phyloP scores from a whole-genome alignment of 2,329 filamentous ascomycete species.

The Fusarium verticillioides region DNA sequence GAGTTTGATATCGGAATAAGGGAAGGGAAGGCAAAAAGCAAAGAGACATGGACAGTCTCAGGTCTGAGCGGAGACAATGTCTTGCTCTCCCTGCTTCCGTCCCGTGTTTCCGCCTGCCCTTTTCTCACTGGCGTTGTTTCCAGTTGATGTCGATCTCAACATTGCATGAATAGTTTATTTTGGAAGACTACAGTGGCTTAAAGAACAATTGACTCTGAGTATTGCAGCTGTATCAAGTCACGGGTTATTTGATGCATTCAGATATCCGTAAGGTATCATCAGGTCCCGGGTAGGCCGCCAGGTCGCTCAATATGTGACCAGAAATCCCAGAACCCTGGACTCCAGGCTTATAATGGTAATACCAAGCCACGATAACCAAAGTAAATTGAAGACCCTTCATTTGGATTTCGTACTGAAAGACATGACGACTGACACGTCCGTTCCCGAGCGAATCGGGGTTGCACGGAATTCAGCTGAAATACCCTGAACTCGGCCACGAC shows the following conservation, averaged over 20 bases:
- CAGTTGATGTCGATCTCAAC: not conserved
- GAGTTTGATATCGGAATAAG: not conserved
- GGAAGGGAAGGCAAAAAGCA: not conserved
- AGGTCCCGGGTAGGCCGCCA: not conserved
- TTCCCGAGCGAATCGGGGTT: not conserved
- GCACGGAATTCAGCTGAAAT: slow-evolving; percentile 7
- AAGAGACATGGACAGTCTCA: not conserved
- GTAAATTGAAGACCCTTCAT: slow-evolving; percentile 9
- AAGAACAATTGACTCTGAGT: not conserved
- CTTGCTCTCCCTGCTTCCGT: slow-evolving; percentile 23
- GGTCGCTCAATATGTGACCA: too few relatives aligned
- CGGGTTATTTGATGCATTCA: not conserved
- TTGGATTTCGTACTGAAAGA: not conserved
- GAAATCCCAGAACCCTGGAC: not conserved
- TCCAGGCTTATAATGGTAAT: slow-evolving; percentile 9
- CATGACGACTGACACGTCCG: slow-evolving; percentile 1
- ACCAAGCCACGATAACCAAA: not conserved
- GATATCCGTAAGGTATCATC: not conserved
- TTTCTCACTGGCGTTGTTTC: not conserved
- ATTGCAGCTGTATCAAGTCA: not conserved
- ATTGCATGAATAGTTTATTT: not conserved
- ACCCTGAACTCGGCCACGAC: slow-evolving; percentile 7
- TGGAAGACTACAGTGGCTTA: not conserved
- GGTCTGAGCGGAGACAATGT: slow-evolving; percentile 10
- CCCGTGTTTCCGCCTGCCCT: not conserved